phyloP scores from a whole-genome alignment of 78 protist species.

The Speleostelium caveatum region DNA sequence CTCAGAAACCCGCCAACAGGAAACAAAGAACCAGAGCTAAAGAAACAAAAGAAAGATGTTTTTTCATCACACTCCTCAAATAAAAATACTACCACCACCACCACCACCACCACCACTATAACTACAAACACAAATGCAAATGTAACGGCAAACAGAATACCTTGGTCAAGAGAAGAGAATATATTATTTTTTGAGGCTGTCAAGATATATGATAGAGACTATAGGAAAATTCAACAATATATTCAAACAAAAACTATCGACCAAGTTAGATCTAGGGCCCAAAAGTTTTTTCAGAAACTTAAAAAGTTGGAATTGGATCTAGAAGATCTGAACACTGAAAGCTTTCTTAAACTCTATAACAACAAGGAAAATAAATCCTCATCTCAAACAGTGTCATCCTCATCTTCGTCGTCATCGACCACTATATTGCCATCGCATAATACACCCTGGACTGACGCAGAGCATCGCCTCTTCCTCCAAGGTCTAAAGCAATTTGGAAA shows the following conservation, averaged over 20 bases:
- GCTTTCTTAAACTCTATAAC: background rate
- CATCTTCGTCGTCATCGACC: background rate
- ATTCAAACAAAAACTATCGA: slow-evolving; percentile 9
- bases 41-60: too few species aligned
- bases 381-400: background rate
- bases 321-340: background rate
- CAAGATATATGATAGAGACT: slow-evolving; percentile 42
- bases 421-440: slow-evolving; percentile 38
- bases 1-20: too few species aligned
- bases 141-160: too few species aligned
- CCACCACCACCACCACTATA: background rate
- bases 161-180: slow-evolving; percentile 64
- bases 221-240: slow-evolving; percentile 39
- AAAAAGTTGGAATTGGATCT: background rate
- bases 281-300: slow-evolving; percentile 15
- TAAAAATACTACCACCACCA: background rate
- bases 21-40: too few species aligned
- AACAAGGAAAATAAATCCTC: background rate
- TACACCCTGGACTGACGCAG: slow-evolving; percentile 45
- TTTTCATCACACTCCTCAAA: background rate
- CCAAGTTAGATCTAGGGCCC: slow-evolving; percentile 44
- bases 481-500: slow-evolving; percentile 31
- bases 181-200: slow-evolving; percentile 16
- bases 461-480: slow-evolving; percentile 27
- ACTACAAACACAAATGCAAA: too few species aligned